Evolutionary conservation across 768 basidiomycete species (phyloP), one percentile per base, ranked within the genome.

Genomic region (Russula foetens): DNA sequence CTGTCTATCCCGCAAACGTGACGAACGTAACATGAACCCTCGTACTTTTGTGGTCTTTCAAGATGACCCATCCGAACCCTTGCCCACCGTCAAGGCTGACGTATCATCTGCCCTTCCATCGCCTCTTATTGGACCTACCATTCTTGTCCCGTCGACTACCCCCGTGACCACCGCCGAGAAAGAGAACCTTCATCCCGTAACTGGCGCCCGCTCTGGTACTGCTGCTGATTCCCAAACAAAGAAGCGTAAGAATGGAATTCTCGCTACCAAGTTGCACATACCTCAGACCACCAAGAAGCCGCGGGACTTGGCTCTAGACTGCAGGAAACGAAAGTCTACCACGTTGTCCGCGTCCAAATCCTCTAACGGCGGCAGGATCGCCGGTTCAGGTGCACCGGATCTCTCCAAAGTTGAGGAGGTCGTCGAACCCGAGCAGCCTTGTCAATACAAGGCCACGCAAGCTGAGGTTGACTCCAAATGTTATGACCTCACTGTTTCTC

Each of bases 141-240:
- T 58, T 62, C 60, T 56, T 63, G 59, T 45, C 17, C 38, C 35
- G 56, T 74, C 71, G 41, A 64, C n/a, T 62, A 55, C 67, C 39
- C 68, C 68, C 19, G 51, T 65, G 31, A 67, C 70, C 35, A 47
- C 49, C 17, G 49, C 57, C 43, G 86, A 90, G 75, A 91, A 91
- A 77, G 89, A 91, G 74, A 91, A 91, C 69, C 75, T 84, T 46
- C 79, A 90, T 70, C 89, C 89, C 47, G 63, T 85, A 66, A 90
- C 89, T 3, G 89, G 89, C 7, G 79, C 81, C 60, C 83, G 81
- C 39, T 72, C 83, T 3, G 79, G 75, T 38, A 68, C 77, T 19
- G 67, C 74, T 17, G 66, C 64, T 6, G 68, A 62, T 57, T 71
- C 73, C 19, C 69, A 73, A 29, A 70, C 71, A 7, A 88, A 87